Conservation (phyloP, 1,139 yeast species). For the Scheffersomyces segobiensis region DNA sequence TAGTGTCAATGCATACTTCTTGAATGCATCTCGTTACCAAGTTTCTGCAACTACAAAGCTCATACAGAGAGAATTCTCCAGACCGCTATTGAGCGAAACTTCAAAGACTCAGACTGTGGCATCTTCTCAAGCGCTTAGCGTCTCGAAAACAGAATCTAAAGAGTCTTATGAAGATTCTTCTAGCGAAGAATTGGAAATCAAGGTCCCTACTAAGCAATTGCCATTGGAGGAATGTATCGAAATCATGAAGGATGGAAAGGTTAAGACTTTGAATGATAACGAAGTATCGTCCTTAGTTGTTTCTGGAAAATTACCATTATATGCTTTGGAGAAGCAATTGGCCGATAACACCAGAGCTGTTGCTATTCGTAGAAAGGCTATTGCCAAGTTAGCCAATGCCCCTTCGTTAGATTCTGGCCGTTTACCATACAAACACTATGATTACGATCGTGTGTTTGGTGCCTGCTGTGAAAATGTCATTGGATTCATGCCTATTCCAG, state of each 20-base stretch:
- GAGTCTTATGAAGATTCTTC: conserved; percentile 10
- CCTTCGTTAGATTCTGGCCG: conserved; percentile 72
- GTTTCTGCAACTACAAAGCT: conserved; percentile 42
- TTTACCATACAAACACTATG: conserved; percentile 81
- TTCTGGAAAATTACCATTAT: conserved; percentile 80
- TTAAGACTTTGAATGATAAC: conserved; percentile 63
- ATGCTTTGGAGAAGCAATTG: conserved; percentile 90
- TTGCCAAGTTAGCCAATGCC: conserved; percentile 79
- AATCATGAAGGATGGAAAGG: conserved; percentile 69
- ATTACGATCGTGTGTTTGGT: conserved; percentile 94
- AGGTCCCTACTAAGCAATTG: conserved; percentile 19
- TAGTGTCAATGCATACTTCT: conserved; percentile 77
- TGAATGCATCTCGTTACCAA: conserved; percentile 73
- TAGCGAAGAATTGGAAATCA: conserved; percentile 26
- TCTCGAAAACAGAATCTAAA: conserved; percentile 12
- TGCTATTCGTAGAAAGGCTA: conserved; percentile 85
- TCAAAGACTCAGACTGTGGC: background rate
- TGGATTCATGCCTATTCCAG: conserved; percentile 94
- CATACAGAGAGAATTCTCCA: conserved; percentile 40
- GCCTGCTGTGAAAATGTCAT: conserved; percentile 99
- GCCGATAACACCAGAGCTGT: conserved; percentile 91
- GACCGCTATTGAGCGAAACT: conserved; percentile 20
- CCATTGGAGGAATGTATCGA: conserved; percentile 65
- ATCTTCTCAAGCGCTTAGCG: background rate
- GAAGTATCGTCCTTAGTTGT: conserved; percentile 75